A percentile compares a stretch with the other conserved stretches of the same genome.
Evolutionary conservation across 1,139 yeast species (phyloP).

Genomic region (Geotrichum aggregatum): DNA sequence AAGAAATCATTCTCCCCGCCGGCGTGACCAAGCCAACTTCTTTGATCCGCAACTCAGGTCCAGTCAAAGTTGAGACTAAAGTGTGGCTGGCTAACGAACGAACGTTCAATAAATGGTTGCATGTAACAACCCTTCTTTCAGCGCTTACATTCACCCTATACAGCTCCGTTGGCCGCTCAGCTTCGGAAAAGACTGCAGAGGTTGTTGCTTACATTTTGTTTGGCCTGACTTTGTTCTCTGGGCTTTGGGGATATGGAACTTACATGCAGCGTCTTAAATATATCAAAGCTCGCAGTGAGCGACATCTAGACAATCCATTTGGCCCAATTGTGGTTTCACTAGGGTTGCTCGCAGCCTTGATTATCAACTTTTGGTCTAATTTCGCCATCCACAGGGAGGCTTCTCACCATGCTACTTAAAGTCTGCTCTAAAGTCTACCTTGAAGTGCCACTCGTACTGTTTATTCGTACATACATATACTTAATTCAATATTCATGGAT

Average conservation of each 20-base stretch:
- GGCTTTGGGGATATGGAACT: constrained; percentile 83
- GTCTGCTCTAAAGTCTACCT: neutral
- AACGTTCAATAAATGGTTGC: constrained; percentile 93
- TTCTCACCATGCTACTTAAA: neutral
- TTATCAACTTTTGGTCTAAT: constrained; percentile 53
- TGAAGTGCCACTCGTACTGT: neutral
- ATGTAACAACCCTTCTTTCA: constrained; percentile 82
- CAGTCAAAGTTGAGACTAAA: constrained; percentile 90
- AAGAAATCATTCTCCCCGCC: constrained; percentile 77
- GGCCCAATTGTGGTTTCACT: constrained; percentile 81
- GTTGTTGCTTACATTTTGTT: constrained; percentile 75
- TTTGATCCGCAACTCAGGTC: constrained; percentile 82
- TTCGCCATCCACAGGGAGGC: constrained; percentile 12
- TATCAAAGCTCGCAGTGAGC: constrained; percentile 77
- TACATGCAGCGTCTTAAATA: constrained; percentile 67
- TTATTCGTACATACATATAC: neutral
- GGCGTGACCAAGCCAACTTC: constrained; percentile 81
- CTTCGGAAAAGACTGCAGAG: constrained; percentile 39
- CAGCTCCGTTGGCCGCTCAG: constrained; percentile 65
- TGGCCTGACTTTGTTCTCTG: constrained; percentile 72
- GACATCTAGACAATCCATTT: constrained; percentile 79
- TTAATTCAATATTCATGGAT: too few relatives aligned
- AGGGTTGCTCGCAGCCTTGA: constrained; percentile 63
- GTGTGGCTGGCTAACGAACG: constrained; percentile 98
- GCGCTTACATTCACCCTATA: constrained; percentile 81